These are phyloP conservation scores for Apiotrichum laibachii DNA, from an alignment of 1,284 basidiomycete species.

Conservation along the genomic window DNA sequence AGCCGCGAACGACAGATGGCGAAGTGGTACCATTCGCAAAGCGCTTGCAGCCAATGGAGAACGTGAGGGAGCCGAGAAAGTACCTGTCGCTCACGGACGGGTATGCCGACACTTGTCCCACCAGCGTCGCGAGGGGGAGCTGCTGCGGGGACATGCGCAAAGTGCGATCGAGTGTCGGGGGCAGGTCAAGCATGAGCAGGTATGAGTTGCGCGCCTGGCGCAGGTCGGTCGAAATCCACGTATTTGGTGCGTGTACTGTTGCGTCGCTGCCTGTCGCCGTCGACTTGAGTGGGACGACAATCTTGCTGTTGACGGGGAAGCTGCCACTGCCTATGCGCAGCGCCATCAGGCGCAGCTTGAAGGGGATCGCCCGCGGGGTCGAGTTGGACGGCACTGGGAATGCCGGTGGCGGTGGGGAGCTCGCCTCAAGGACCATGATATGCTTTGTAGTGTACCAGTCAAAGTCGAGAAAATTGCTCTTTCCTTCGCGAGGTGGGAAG, in stretches of 20 bases:
- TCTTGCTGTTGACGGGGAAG: neutral
- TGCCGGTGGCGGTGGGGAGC: neutral
- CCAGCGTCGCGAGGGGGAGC: neutral
- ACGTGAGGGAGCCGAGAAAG: neutral
- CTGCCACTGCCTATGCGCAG: neutral
- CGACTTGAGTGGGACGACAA: neutral
- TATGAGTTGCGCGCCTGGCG: neutral
- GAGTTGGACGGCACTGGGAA: neutral
- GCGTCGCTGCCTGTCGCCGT: neutral
- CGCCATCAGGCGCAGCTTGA: neutral
- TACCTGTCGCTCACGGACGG: neutral
- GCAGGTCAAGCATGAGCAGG: slow-evolving; percentile 2
- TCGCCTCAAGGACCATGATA: slow-evolving; percentile 4
- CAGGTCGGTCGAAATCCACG: slow-evolving; percentile 2
- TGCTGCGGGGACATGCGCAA: neutral
- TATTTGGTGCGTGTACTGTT: neutral
- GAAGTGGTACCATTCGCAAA: neutral
- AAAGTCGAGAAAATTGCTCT: slow-evolving; percentile 5
- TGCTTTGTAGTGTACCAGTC: slow-evolving; percentile 5
- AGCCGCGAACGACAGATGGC: neutral
- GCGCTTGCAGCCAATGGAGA: slow-evolving; percentile 2
- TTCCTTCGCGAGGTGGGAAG: neutral
- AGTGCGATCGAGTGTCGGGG: neutral
- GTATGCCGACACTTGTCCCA: neutral
- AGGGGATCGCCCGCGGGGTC: neutral